A percentile compares a stretch with the other conserved stretches of the same genome.
Conservation (phyloP, 768 basidiomycete species). For the Strobilomyces dryophilus region DNA sequence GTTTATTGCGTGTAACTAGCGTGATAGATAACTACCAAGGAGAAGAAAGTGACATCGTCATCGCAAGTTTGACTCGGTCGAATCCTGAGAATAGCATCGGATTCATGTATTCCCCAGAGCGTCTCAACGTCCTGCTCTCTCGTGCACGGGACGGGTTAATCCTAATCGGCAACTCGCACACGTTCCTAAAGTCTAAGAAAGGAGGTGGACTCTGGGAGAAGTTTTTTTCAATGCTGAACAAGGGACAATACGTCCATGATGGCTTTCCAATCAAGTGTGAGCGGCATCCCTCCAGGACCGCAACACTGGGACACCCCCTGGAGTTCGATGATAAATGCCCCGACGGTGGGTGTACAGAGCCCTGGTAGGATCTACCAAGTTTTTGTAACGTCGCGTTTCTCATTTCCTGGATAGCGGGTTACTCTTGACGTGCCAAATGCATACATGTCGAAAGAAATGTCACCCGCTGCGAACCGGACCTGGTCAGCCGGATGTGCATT, state of each 20-base stretch:
- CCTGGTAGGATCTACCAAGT: constrained; percentile 43
- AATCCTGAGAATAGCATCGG: constrained; percentile 56
- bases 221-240: constrained; percentile 43
- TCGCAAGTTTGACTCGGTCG: constrained; percentile 58
- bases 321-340: constrained; percentile 53
- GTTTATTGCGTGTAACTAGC: too few species aligned
- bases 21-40: constrained; percentile 69
- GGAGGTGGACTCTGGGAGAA: constrained; percentile 49
- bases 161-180: constrained; percentile 60
- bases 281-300: constrained; percentile 42
- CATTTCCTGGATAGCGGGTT: constrained; percentile 36
- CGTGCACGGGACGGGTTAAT: constrained; percentile 63
- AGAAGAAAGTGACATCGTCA: constrained; percentile 67
- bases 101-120: constrained; percentile 68
- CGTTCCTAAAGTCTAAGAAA: constrained; percentile 50
- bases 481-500: constrained; percentile 29
- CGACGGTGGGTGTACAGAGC: constrained; percentile 58
- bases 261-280: constrained; percentile 61
- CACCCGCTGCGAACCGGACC: constrained; percentile 52
- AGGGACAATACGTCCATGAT: constrained; percentile 45
- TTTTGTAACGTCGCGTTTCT: neutral
- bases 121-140: constrained; percentile 67
- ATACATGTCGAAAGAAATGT: constrained; percentile 57
- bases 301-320: constrained; percentile 30
- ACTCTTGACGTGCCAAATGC: constrained; percentile 46